A percentile compares a stretch with the other conserved stretches of the same genome.
Evolutionary conservation across 2,329 filamentous ascomycete genomes (phyloP).

Genomic region (Neofusicoccum ribis): DNA sequence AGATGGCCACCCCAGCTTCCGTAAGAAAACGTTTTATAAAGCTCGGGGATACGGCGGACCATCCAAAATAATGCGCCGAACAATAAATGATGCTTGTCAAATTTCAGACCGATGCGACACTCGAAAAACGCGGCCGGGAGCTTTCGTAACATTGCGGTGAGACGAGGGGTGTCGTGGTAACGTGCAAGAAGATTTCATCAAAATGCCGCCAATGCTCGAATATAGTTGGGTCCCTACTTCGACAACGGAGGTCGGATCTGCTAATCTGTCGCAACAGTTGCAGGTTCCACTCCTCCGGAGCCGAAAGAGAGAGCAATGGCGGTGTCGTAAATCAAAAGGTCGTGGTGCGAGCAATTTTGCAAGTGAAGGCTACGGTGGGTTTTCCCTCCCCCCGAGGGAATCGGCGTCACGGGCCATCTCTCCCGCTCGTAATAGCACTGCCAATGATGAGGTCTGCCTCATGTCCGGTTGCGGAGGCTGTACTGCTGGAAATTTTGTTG

Average conservation of each 20-base stretch:
- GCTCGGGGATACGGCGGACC: not conserved
- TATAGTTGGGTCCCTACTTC: slow-evolving; percentile 3
- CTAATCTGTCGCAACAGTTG: not conserved
- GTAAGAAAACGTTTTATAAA: not conserved
- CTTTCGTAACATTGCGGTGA: not conserved
- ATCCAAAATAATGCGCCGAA: slow-evolving; percentile 14
- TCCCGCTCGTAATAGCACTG: slow-evolving; percentile 38
- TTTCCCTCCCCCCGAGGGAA: slow-evolving; percentile 19
- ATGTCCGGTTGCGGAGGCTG: slow-evolving; percentile 25
- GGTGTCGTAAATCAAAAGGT: not conserved
- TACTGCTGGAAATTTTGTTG: slow-evolving; percentile 6
- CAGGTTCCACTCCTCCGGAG: not conserved
- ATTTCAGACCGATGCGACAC: not conserved
- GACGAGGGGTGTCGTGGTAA: slow-evolving; percentile 10
- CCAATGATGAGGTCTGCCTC: slow-evolving; percentile 36
- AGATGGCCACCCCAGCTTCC: not conserved
- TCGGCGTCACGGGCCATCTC: slow-evolving; percentile 39
- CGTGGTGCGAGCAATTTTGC: not conserved
- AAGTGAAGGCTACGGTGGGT: not conserved
- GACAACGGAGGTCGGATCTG: not conserved
- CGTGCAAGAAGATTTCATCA: not conserved
- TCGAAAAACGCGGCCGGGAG: not conserved
- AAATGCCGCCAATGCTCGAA: slow-evolving; percentile 1
- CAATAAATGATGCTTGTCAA: slow-evolving; percentile 9
- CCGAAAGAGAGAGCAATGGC: slow-evolving; percentile 9